phyloP scores from a whole-genome alignment of 2,329 filamentous ascomycete species.

The Kalmusia sp. region DNA sequence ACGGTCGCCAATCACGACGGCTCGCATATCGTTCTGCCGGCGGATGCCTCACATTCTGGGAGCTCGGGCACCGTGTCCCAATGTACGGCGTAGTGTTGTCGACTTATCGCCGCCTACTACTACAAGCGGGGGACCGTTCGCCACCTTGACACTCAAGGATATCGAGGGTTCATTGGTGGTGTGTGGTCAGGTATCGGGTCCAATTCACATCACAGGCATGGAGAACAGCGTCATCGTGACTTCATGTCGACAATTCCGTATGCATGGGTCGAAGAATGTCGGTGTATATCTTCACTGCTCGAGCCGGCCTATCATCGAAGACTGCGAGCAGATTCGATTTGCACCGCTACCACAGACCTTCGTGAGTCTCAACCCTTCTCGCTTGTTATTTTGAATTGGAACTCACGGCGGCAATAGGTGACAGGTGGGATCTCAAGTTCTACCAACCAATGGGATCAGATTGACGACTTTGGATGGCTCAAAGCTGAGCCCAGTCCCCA shows the following conservation, averaged over 20 bases:
- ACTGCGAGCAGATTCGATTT: conserved; percentile 80
- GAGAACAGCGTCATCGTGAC: conserved; percentile 77
- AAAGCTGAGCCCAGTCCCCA: conserved; percentile 86
- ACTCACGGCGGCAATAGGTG: conserved; percentile 23
- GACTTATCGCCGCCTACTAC: conserved; percentile 77
- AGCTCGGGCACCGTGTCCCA: conserved; percentile 76
- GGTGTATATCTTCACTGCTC: conserved; percentile 82
- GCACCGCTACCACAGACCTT: conserved; percentile 74
- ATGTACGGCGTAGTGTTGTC: conserved; percentile 74
- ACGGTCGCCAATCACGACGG: conserved; percentile 70
- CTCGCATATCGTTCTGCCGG: conserved; percentile 79
- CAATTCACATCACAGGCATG: conserved; percentile 82
- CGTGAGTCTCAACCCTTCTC: conserved; percentile 58
- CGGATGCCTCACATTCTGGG: conserved; percentile 73
- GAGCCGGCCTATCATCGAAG: conserved; percentile 92
- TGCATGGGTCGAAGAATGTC: conserved; percentile 85
- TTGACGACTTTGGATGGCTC: conserved; percentile 98
- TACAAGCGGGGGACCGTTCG: conserved; percentile 60
- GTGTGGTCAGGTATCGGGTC: conserved; percentile 78
- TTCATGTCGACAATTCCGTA: conserved; percentile 81
- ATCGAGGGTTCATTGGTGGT: conserved; percentile 76
- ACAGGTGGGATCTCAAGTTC: conserved; percentile 23
- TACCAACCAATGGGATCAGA: conserved; percentile 81
- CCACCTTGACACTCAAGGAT: conserved; percentile 72
- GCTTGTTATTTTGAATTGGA: neutral